Conservation (phyloP, 495 filamentous ascomycete genomes). For the Hypoxylon cercidicola region DNA sequence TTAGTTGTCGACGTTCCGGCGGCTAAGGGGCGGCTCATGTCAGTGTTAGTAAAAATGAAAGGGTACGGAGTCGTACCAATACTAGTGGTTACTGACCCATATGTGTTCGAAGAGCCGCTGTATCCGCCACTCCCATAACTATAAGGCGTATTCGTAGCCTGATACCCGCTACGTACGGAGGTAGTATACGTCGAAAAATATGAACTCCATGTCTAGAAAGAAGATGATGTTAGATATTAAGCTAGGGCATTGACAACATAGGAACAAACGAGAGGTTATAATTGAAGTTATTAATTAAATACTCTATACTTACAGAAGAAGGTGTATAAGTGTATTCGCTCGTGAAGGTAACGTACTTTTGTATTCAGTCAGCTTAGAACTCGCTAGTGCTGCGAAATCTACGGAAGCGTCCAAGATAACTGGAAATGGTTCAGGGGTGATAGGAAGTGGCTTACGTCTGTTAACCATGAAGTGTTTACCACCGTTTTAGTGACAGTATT, state of each 20-base stretch:
- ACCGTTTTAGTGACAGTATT: conserved; percentile 25
- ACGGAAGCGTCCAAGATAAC: too few relatives aligned
- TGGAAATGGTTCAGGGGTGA: background rate
- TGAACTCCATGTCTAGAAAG: conserved; percentile 4
- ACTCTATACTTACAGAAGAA: conserved; percentile 10
- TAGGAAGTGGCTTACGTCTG: conserved; percentile 12
- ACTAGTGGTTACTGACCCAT: conserved; percentile 42
- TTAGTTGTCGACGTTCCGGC: conserved; percentile 24
- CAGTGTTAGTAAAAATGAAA: conserved; percentile 44
- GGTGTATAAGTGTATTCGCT: conserved; percentile 5
- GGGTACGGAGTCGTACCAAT: conserved; percentile 43
- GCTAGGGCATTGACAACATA: background rate
- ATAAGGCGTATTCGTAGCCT: conserved; percentile 8
- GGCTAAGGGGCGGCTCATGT: conserved; percentile 41
- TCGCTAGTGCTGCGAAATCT: background rate
- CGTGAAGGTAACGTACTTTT: conserved; percentile 17
- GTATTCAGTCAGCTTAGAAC: conserved; percentile 8
- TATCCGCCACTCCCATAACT: conserved; percentile 15
- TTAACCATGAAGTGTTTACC: conserved; percentile 14
- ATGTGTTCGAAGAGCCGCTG: conserved; percentile 22
- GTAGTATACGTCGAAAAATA: background rate
- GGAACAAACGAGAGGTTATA: background rate
- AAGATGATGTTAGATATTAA: background rate
- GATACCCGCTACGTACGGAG: background rate
- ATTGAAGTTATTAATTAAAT: background rate